phyloP scores from a whole-genome alignment of 805 yeast genomes.

The Brettanomyces anomalus region DNA sequence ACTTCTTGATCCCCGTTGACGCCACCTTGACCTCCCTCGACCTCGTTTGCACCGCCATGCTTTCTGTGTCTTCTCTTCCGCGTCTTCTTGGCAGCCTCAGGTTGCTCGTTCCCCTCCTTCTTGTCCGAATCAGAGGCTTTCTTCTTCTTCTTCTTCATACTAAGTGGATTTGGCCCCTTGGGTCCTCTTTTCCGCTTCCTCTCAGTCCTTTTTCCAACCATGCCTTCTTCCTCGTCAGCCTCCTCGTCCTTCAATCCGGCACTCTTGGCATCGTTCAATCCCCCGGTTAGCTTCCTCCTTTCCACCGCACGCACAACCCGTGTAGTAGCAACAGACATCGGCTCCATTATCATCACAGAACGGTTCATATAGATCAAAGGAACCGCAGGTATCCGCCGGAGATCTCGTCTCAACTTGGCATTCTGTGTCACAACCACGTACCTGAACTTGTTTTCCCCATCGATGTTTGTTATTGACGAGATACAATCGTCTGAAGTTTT shows the following conservation, averaged over 20 bases:
- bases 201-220: conserved; percentile 12
- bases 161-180: conserved; percentile 83
- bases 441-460: conserved; percentile 81
- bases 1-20: background rate
- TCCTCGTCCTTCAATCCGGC: conserved; percentile 30
- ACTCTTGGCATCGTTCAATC: conserved; percentile 57
- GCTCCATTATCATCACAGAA: conserved; percentile 95
- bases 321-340: conserved; percentile 66
- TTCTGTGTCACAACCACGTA: conserved; percentile 85
- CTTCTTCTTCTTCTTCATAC: conserved; percentile 53
- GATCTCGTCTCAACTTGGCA: conserved; percentile 51
- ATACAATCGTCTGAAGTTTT: conserved; percentile 69
- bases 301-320: conserved; percentile 45
- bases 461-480: conserved; percentile 53
- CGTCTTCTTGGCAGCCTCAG: background rate
- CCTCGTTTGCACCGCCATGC: background rate
- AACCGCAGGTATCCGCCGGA: conserved; percentile 79
- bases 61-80: conserved; percentile 2
- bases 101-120: background rate
- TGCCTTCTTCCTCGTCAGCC: conserved; percentile 9
- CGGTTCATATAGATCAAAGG: conserved; percentile 83
- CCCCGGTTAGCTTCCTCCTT: conserved; percentile 58
- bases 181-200: conserved; percentile 56
- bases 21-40: background rate
- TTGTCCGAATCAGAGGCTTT: background rate